A percentile compares a stretch with the other conserved stretches of the same genome.
These are phyloP conservation scores for Pseudocercospora vitis DNA, from an alignment of 2,329 filamentous ascomycete species.

Conservation along the genomic window DNA sequence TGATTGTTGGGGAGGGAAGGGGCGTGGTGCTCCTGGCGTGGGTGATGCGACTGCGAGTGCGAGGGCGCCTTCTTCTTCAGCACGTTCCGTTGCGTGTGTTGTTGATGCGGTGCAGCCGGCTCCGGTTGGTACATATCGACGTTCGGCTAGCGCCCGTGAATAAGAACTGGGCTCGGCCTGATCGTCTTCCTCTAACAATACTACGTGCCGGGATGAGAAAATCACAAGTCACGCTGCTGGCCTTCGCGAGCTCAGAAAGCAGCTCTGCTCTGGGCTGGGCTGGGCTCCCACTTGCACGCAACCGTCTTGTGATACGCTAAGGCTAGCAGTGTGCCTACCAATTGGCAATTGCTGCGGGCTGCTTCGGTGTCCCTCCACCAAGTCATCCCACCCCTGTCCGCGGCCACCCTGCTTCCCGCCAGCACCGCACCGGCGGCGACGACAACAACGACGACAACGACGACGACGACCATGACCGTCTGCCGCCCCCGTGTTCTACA, in stretches of 20 bases:
- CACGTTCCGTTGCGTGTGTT: slow-evolving; percentile 3
- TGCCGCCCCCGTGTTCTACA: too few relatives aligned
- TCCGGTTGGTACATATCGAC: slow-evolving; percentile 2
- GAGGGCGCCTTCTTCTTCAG: slow-evolving; percentile 8
- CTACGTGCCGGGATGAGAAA: neutral
- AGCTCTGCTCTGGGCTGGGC: too few relatives aligned
- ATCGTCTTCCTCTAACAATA: neutral
- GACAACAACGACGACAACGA: neutral
- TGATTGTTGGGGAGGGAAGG: too few relatives aligned
- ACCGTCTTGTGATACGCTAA: slow-evolving; percentile 7
- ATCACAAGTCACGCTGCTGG: neutral
- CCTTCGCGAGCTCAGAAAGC: neutral
- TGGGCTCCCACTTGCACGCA: neutral
- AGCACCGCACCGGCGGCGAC: neutral
- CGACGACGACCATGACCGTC: neutral
- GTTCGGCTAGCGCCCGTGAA: neutral
- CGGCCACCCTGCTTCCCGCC: neutral
- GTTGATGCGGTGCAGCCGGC: slow-evolving; percentile 6
- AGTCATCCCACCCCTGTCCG: slow-evolving; percentile 1
- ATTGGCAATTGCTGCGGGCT: slow-evolving; percentile 2
- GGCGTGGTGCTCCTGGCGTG: neutral
- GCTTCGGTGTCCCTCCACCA: neutral
- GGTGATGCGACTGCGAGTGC: neutral
- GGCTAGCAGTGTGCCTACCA: slow-evolving; percentile 4
- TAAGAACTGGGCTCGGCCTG: neutral